Base-by-base conservation (phyloP, 495 filamentous ascomycete species). In the Penicillium daleae region DNA sequence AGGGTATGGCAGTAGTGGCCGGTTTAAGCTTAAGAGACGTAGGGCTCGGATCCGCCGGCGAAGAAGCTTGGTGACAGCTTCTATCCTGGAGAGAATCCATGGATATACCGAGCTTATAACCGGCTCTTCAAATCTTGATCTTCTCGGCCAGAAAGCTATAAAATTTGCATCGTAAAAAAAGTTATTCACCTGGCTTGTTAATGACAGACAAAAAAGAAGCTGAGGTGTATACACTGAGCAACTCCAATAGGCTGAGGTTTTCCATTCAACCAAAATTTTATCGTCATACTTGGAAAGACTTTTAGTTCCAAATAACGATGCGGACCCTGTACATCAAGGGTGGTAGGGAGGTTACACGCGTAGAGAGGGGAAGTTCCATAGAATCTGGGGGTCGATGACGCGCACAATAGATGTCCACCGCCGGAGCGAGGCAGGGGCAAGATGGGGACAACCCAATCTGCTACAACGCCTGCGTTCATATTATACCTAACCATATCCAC, bases 351-450 rank as follows among this genome's bases (percentile, higher is more conserved):
- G 65, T 67, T 67, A 62, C 65, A 67, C 54, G 15, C 50, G 33
- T 13, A 24, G 35, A 27, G 49, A 29, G 44, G 27, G 31, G 53
- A 51, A 21, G 10, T 54, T 3, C 57, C 42, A 29, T 6, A 46
- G n/a, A 21, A 4, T 46, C n/a, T 1, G 5, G 15, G 6, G 19
- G 54, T 72, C 68, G 53, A 72, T 72, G 70, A 72, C 70, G 70
- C 67, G 67, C 70, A 70, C 70, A 65, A 61, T 51, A 52, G 26
- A 32, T 19, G 6, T n/a, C 12, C 3, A 46, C n/a, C n/a, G n/a
- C n/a, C n/a, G n/a, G n/a, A 33, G 32, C 7, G 7, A 35, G 9
- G 13, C 3, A 42, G 39, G 39, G 39, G 17, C 39, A 7, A 9
- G 9, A 10, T 13, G 44, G 40, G 24, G 19, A 21, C 46, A 8